These are phyloP conservation scores for Pythium monospermum DNA, from an alignment of 352 stramenopile species.

Conservation along the genomic window DNA sequence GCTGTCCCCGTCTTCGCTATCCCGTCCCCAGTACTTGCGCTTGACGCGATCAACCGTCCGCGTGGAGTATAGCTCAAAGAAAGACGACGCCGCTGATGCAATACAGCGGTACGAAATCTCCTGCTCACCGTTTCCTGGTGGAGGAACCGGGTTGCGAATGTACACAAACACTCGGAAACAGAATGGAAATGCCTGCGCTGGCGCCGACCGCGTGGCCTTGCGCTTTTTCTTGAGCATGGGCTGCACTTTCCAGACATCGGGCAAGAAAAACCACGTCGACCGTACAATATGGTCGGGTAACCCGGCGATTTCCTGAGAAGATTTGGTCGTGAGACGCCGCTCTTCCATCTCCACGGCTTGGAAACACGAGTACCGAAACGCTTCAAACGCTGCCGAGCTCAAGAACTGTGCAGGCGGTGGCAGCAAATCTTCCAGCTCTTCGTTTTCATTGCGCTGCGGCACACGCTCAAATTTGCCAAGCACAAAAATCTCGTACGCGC, in stretches of 20 bases:
- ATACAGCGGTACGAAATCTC: slow-evolving; percentile 37
- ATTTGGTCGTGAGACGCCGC: slow-evolving; percentile 30
- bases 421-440: slow-evolving; percentile 35
- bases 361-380: slow-evolving; percentile 77
- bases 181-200: slow-evolving; percentile 83
- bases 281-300: slow-evolving; percentile 27
- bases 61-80: slow-evolving; percentile 85
- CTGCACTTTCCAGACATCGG: slow-evolving; percentile 86
- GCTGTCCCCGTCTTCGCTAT: too few species aligned
- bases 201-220: slow-evolving; percentile 74
- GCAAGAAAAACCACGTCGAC: slow-evolving; percentile 84
- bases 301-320: slow-evolving; percentile 8
- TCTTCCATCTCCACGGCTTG: slow-evolving; percentile 81
- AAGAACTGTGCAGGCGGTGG: slow-evolving; percentile 35
- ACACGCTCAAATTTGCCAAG: slow-evolving; percentile 78
- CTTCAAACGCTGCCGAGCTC: slow-evolving; percentile 47
- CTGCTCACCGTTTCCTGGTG: neutral
- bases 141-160: slow-evolving; percentile 13
- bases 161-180: slow-evolving; percentile 84
- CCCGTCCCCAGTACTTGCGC: slow-evolving; percentile 59
- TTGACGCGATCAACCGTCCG: slow-evolving; percentile 81
- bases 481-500: slow-evolving; percentile 58
- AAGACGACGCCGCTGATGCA: slow-evolving; percentile 51
- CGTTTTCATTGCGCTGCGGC: slow-evolving; percentile 52
- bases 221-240: slow-evolving; percentile 88